A percentile compares a stretch with the other conserved stretches of the same genome.
phyloP scores from a whole-genome alignment of 2,329 filamentous ascomycete genomes.

The Aureobasidium zeae region DNA sequence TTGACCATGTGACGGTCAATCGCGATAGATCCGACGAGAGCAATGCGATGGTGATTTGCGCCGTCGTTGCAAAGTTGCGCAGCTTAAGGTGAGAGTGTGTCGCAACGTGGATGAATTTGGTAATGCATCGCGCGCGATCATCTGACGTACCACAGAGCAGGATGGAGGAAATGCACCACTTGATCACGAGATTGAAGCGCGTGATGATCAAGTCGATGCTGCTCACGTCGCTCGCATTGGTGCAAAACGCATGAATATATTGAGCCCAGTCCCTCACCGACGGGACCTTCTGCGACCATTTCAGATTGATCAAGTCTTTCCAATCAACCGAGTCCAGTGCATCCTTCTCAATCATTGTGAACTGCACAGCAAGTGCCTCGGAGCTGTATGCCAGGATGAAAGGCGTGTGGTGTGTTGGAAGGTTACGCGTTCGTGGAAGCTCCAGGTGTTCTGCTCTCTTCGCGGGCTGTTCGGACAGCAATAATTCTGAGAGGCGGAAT shows the following conservation, averaged over 20 bases:
- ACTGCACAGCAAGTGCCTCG: constrained; percentile 68
- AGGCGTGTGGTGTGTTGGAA: constrained; percentile 49
- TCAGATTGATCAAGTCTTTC: constrained; percentile 77
- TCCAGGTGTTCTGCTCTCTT: constrained; percentile 7
- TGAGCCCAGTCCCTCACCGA: constrained; percentile 58
- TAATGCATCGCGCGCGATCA: constrained; percentile 66
- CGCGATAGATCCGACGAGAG: constrained; percentile 61
- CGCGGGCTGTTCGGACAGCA: constrained; percentile 5
- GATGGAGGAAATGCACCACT: constrained; percentile 74
- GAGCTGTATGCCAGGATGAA: constrained; percentile 77
- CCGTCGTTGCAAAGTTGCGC: constrained; percentile 76
- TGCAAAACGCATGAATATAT: constrained; percentile 39
- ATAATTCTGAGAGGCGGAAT: constrained; percentile 8
- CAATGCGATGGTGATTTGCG: constrained; percentile 68
- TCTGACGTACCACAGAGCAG: constrained; percentile 62
- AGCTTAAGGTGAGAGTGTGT: constrained; percentile 58
- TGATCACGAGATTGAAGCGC: constrained; percentile 80
- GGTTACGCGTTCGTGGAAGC: constrained; percentile 7
- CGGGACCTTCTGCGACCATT: constrained; percentile 58
- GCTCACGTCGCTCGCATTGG: constrained; percentile 48
- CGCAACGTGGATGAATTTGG: constrained; percentile 76
- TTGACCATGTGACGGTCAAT: constrained; percentile 59
- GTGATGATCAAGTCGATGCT: constrained; percentile 78
- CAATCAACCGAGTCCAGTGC: constrained; percentile 79
- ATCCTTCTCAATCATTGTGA: constrained; percentile 79